Evolutionary conservation across 164 flowering plant genomes (phyloP).

Genomic region (Vitis amurensis): DNA sequence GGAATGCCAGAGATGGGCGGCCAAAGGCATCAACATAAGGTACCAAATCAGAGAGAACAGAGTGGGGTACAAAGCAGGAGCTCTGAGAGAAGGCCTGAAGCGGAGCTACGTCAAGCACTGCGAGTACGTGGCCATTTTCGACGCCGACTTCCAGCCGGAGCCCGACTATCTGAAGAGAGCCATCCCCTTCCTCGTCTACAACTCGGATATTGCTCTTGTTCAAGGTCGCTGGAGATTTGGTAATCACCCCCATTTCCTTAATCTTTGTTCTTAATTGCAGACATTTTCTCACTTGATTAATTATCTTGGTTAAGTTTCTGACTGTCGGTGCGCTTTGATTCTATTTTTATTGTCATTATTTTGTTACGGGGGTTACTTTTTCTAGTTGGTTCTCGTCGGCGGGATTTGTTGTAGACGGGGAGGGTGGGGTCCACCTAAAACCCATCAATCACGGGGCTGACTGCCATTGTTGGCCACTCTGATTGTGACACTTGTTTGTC

Average conservation of each 20-base stretch:
- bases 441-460: constrained; percentile 27
- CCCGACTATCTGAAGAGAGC: constrained; percentile 80
- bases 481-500: constrained; percentile 17
- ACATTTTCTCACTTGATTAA: constrained; percentile 1
- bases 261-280: neutral
- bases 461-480: neutral
- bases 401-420: constrained; percentile 19
- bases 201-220: constrained; percentile 78
- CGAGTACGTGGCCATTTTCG: constrained; percentile 85
- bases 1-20: constrained; percentile 83
- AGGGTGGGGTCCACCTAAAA: constrained; percentile 11
- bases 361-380: neutral
- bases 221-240: constrained; percentile 98
- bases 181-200: constrained; percentile 71
- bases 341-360: neutral
- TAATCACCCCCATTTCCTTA: constrained; percentile 23
- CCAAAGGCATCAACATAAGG: constrained; percentile 75
- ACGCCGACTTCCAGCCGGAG: constrained; percentile 94
- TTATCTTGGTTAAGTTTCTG: neutral
- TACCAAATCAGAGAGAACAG: constrained; percentile 86
- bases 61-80: constrained; percentile 93
- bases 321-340: constrained; percentile 27
- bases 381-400: constrained; percentile 16
- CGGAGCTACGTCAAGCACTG: constrained; percentile 80
- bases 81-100: constrained; percentile 89